phyloP scores from a whole-genome alignment of 495 filamentous ascomycete species.

The Hypoxylon trugodes region DNA sequence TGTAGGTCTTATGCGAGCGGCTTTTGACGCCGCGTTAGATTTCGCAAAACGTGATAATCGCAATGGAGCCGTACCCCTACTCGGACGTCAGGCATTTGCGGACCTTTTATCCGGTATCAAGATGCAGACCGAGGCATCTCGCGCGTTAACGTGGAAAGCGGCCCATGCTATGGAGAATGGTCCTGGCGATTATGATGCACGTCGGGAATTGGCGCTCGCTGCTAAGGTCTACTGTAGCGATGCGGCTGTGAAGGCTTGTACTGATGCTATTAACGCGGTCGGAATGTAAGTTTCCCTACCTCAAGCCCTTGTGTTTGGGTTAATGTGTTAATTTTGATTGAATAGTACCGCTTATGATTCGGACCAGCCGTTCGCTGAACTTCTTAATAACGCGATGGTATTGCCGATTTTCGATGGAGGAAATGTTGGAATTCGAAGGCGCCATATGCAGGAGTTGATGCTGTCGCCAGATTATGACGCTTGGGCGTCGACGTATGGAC shows the following conservation, averaged over 20 bases:
- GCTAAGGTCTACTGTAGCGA: slow-evolving; percentile 64
- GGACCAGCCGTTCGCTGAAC: slow-evolving; percentile 53
- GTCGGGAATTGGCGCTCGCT: slow-evolving; percentile 56
- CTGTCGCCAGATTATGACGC: slow-evolving; percentile 56
- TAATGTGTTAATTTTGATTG: neutral
- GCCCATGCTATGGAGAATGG: slow-evolving; percentile 51
- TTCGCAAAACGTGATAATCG: slow-evolving; percentile 57
- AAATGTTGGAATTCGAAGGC: slow-evolving; percentile 62
- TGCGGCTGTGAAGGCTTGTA: slow-evolving; percentile 54
- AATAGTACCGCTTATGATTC: slow-evolving; percentile 54
- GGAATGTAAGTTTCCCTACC: slow-evolving; percentile 51
- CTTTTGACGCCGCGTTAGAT: slow-evolving; percentile 59
- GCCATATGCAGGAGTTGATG: slow-evolving; percentile 61
- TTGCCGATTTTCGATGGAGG: slow-evolving; percentile 65
- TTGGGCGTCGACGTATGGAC: slow-evolving; percentile 47
- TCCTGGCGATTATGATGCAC: slow-evolving; percentile 48
- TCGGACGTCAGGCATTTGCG: slow-evolving; percentile 59
- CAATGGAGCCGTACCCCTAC: slow-evolving; percentile 51
- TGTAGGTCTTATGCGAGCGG: slow-evolving; percentile 61
- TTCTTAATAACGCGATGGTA: slow-evolving; percentile 59
- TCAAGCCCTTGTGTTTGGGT: neutral
- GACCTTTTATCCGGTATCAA: slow-evolving; percentile 62
- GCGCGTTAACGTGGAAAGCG: slow-evolving; percentile 63
- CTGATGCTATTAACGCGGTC: slow-evolving; percentile 59
- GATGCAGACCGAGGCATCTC: slow-evolving; percentile 61